Evolutionary conservation across 192 early-diverging fungal genomes (phyloP), one percentile per base, ranked within the genome.

Genomic region (Gryganskiella cystojenkinii): DNA sequence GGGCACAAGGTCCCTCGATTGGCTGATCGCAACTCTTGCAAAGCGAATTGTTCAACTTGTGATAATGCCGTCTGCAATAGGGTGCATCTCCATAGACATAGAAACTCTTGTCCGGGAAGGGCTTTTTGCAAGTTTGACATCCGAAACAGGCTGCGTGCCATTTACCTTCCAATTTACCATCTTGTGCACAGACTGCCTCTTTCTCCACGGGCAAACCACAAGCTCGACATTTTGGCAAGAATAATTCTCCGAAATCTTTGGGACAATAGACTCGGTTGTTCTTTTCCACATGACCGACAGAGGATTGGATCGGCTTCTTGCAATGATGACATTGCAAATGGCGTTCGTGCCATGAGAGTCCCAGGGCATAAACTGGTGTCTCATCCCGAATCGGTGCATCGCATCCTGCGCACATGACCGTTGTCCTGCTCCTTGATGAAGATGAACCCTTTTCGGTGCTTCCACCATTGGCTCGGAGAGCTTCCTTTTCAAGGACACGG

Each of bases 1-100:
- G 92, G 20, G 93, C 95, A 84, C 95, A 97, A 1, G 92, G 90
- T 27, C 95, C 94, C 79, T 97, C 93, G 51, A 97, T 97, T 13
- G 94, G 94, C 22, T 93, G 80, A 33, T 83, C 82, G 69, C 94
- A 97, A 15, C 80, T 72, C 55, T 84, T 88, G 70, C 95, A 97
- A 30, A 97, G 86, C 24, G 94, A 95, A 56, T 90, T 89, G 71
- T 95, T 95, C 58, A 91, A 80, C 84, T 90, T 87, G 63, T 97
- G 95, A 70, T 95, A 97, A 82, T 95, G 93, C 31, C 91, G 85
- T 56, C 87, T 82, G 80, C 95, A 96, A 76, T 94, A 93, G 52
- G 95, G 96, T 37, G 84, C 83, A 75, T 93, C 87, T 2, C 93
- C 90, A 74, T 89, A 89, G n/a, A 97, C 96, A 74, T 95, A 97